A percentile compares a stretch with the other conserved stretches of the same genome.
phyloP scores from a whole-genome alignment of 164 flowering plant species.

The Litsea cubeba region DNA sequence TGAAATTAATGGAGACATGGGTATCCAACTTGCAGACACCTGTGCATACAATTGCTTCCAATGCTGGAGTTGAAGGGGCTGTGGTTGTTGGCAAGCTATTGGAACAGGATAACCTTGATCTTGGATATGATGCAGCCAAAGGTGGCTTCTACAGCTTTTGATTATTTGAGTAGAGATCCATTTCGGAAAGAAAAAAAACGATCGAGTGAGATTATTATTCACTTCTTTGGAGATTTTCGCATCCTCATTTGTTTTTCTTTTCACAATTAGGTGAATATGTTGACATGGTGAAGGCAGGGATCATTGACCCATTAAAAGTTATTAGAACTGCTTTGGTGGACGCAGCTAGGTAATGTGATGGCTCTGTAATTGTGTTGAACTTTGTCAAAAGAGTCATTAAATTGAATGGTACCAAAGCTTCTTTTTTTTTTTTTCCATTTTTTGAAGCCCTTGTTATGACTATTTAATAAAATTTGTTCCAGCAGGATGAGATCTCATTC shows the following conservation, averaged over 20 bases:
- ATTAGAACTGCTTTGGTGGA: constrained; percentile 97
- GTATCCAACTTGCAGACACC: constrained; percentile 55
- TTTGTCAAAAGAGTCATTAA: background rate
- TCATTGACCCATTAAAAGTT: constrained; percentile 92
- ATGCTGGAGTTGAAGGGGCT: constrained; percentile 99
- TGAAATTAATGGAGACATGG: background rate
- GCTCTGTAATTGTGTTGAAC: background rate
- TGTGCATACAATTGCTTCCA: constrained; percentile 77
- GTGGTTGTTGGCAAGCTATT: constrained; percentile 93
- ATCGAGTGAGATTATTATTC: background rate
- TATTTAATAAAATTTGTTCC: too few relatives aligned
- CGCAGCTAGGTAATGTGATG: constrained; percentile 74
- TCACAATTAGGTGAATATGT: constrained; percentile 73
- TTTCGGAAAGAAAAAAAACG: too few relatives aligned
- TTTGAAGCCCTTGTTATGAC: background rate
- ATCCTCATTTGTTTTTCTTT: background rate
- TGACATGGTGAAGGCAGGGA: constrained; percentile 92
- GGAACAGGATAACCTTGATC: constrained; percentile 82
- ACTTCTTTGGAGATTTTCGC: background rate
- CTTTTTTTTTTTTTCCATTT: background rate
- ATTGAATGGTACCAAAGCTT: background rate
- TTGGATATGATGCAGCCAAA: constrained; percentile 99
- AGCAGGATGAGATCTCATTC: background rate
- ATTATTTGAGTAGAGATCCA: too few relatives aligned
- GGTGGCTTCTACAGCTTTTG: constrained; percentile 29